These are phyloP conservation scores for Claviceps sp. DNA, from an alignment of 2,329 filamentous ascomycete species.

Conservation along the genomic window DNA sequence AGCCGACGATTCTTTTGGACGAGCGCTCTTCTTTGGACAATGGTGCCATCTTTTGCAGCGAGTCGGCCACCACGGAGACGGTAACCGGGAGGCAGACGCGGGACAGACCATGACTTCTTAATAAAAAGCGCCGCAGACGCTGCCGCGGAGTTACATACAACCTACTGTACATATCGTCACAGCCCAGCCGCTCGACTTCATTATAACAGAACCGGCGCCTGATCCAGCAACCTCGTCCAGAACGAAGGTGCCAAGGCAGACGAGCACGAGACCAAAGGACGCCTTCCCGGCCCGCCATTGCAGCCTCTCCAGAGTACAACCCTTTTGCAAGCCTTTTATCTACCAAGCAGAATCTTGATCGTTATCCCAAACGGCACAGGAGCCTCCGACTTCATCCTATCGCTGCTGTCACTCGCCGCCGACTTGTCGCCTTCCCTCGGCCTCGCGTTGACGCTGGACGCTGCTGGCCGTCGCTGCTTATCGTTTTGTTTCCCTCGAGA, in stretches of 20 bases:
- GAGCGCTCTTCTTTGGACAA: neutral
- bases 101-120: neutral
- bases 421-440: neutral
- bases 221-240: neutral
- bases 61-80: conserved; percentile 12
- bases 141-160: conserved; percentile 6
- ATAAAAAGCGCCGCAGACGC: conserved; percentile 21
- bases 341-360: conserved; percentile 7
- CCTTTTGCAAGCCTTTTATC: conserved; percentile 3
- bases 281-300: neutral
- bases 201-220: neutral
- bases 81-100: neutral
- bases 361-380: conserved; percentile 6
- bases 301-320: neutral
- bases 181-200: conserved; percentile 4
- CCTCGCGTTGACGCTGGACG: conserved; percentile 1
- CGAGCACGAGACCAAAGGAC: neutral
- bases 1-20: neutral
- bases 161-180: conserved; percentile 5
- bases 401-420: neutral
- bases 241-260: neutral
- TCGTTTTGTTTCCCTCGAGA: conserved; percentile 18
- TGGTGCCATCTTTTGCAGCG: neutral
- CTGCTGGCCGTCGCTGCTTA: conserved; percentile 11
- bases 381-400: conserved; percentile 5